Evolutionary conservation across 2,329 filamentous ascomycete species (phyloP), one percentile per base, ranked within the genome.

Genomic region (Zasmidium cellare): DNA sequence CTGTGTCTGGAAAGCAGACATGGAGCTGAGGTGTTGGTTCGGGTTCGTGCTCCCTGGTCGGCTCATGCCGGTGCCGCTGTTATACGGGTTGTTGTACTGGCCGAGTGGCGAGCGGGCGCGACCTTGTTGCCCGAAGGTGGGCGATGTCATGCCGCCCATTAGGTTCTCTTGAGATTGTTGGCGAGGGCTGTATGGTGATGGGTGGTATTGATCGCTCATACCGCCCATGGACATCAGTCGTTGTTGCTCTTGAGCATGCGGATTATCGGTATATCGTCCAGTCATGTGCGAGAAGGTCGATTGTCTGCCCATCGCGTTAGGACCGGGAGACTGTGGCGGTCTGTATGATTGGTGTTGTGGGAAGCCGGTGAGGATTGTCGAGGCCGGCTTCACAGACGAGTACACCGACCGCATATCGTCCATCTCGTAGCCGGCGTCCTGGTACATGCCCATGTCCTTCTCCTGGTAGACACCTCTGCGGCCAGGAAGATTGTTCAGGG

Each of bases 391-490:
- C 59, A 92, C 90, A 0, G 92, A 96, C 3, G 92, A 97, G 80
- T 97, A 97, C 59, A 96, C 87, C 0, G 92, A 96, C 74, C 91
- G 92, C 82, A 97, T 96, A 74, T 99, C 94, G 72, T 99, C 96
- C 88, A 97, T 92, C 76, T 99, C 94, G 70, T 92, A 96, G n/a
- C 77, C 79, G 62, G 88, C 68, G 28, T 68, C 65, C 16, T 68
- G 59, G 53, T 69, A 67, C 44, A 64, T 61, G 25, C 56, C 55
- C 24, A 35, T 62, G 20, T 66, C 68, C 62, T 71, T 71, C 62
- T 71, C 69, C 28, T 61, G 58, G 35, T 60, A 67, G 63, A 62
- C 52, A 54, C 92, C 92, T 59, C 94, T 91, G 59, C 93, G 91
- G 18, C 94, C 94, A 31, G 94, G 94, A 7, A 99, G 87, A 67